A percentile compares a stretch with the other conserved stretches of the same genome.
These are phyloP conservation scores for Juglanconis oblonga DNA, from an alignment of 2,329 filamentous ascomycete genomes.

Conservation along the genomic window DNA sequence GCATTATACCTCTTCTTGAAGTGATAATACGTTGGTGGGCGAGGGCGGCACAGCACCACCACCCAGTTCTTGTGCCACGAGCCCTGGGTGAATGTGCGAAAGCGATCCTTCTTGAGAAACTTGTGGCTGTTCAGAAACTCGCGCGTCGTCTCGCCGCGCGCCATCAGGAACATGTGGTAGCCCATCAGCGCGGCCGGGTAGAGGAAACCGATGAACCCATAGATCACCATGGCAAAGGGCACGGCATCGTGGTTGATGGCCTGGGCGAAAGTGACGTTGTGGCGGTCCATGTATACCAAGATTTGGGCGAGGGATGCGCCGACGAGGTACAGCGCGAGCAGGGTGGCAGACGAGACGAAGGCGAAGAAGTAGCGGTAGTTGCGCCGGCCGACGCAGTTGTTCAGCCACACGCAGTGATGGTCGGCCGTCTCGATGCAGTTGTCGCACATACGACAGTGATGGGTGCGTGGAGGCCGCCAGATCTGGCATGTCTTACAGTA, in stretches of 20 bases:
- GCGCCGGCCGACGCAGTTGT: constrained; percentile 93
- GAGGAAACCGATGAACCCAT: constrained; percentile 68
- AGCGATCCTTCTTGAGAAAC: constrained; percentile 86
- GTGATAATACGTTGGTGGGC: constrained; percentile 81
- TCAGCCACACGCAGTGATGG: constrained; percentile 98
- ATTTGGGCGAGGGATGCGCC: constrained; percentile 79
- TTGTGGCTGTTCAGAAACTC: constrained; percentile 97
- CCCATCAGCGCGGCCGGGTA: constrained; percentile 82
- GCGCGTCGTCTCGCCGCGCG: constrained; percentile 87
- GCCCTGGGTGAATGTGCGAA: constrained; percentile 83
- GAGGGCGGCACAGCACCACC: constrained; percentile 76
- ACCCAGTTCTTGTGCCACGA: constrained; percentile 75
- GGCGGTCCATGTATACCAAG: constrained; percentile 63
- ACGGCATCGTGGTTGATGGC: constrained; percentile 72
- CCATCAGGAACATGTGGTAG: constrained; percentile 91
- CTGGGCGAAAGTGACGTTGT: constrained; percentile 63
- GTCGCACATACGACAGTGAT: constrained; percentile 95
- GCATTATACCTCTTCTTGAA: constrained; percentile 76
- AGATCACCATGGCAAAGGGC: constrained; percentile 85
- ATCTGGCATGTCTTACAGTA: constrained; percentile 98
- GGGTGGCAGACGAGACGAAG: constrained; percentile 76
- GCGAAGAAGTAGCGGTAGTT: constrained; percentile 98
- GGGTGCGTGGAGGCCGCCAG: constrained; percentile 91
- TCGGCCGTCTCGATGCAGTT: constrained; percentile 97
- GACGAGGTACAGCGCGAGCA: constrained; percentile 74